phyloP scores from a whole-genome alignment of 805 yeast species.

The Candida dendrica region DNA sequence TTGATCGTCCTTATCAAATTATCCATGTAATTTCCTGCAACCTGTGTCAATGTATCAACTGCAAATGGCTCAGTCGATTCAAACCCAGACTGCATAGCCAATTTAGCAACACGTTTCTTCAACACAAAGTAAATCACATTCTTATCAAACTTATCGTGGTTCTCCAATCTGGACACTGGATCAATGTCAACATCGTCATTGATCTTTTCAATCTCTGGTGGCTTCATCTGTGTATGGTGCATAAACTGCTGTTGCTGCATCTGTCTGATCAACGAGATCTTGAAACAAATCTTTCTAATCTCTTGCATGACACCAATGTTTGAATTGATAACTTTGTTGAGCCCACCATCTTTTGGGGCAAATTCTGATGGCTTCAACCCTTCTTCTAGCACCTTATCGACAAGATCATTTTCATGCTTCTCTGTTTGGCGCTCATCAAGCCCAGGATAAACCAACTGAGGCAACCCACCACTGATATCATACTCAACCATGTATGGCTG shows the following conservation, averaged over 20 bases:
- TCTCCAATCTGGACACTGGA: constrained; percentile 65
- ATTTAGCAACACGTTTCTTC: constrained; percentile 62
- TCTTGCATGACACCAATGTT: constrained; percentile 82
- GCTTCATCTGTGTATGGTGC: constrained; percentile 65
- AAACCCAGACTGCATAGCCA: constrained; percentile 89
- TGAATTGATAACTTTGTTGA: constrained; percentile 49
- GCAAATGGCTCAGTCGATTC: constrained; percentile 78
- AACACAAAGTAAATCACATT: constrained; percentile 60
- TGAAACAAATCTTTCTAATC: constrained; percentile 80
- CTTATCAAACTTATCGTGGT: constrained; percentile 56
- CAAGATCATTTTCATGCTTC: constrained; percentile 34
- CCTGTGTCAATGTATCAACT: constrained; percentile 67
- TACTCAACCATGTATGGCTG: constrained; percentile 68
- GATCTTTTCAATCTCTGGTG: constrained; percentile 58
- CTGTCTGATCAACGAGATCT: constrained; percentile 79
- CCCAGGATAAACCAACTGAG: constrained; percentile 53
- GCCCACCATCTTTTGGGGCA: constrained; percentile 42
- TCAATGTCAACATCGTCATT: constrained; percentile 69
- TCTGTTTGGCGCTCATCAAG: constrained; percentile 39
- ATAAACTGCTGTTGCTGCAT: constrained; percentile 80
- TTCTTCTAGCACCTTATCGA: constrained; percentile 30
- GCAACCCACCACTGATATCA: constrained; percentile 75
- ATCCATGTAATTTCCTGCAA: constrained; percentile 74
- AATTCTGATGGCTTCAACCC: constrained; percentile 33
- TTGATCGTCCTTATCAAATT: constrained; percentile 69